Evolutionary conservation across 768 basidiomycete genomes (phyloP), one percentile per base, ranked within the genome.

Genomic region (Boletus pseudopeckii): DNA sequence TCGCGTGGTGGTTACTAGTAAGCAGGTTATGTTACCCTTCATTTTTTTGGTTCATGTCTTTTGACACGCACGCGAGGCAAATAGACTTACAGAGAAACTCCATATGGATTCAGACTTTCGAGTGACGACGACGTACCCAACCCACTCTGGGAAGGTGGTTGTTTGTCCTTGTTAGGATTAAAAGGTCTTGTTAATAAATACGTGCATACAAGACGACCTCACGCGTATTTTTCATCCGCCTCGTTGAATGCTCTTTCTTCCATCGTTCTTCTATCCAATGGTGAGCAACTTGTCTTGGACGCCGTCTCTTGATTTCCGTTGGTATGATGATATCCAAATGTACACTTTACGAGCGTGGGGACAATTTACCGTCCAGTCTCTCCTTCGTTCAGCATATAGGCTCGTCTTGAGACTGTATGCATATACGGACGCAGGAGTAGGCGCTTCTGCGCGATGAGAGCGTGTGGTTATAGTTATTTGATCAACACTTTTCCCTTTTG

Each of bases 391-490:
- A 71, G 69, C 68, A 64, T 66, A 58, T 48, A 60, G 50, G 5
- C 69, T 71, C 68, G 70, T 70, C 53, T 60, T 70, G 69, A 64
- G 68, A 58, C 18, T 70, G 62, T 59, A 57, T 71, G 69, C 62
- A 70, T 49, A 66, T 70, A 70, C 57, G 64, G 70, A 62, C 48
- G 69, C 53, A 60, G 70, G 65, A n/a, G 68, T 62, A 57, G 69
- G 53, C 70, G 69, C 64, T 70, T 71, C 70, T 59, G 59, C 57
- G 60, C 65, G 50, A 65, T 70, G 69, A 71, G 39, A 55, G 57
- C 32, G 60, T 62, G 65, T 59, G 68, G 69, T 70, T 70, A 70
- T 70, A 70, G 70, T 70, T 70, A 70, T 70, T 70, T 70, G 68
- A 70, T 54, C 67, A 46, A 45, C 1, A 13, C 32, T n/a, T 52